Evolutionary conservation across 1,284 basidiomycete species (phyloP), one percentile per base, ranked within the genome.

Genomic region (Phenoliferia sp.): DNA sequence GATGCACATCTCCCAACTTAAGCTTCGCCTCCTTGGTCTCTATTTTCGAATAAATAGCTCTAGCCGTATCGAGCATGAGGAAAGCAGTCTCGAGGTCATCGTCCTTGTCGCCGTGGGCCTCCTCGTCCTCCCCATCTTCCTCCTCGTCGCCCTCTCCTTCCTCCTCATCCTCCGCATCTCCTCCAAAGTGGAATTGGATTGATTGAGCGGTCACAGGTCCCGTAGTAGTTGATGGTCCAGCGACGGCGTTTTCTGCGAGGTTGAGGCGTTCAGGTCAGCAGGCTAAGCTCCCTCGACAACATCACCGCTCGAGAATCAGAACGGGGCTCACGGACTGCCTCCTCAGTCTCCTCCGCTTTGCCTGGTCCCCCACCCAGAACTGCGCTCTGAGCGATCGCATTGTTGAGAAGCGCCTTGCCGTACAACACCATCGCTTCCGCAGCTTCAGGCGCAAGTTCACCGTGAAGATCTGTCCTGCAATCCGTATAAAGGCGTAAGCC

Each of bases 331-430:
- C 65, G 57, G 0, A 28, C 28, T 5, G 52, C 29, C 22, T 61
- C 57, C 2, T 36, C 55, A 0, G 35, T 54, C 19, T 67, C 56
- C 19, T 71, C 65, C 28, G 54, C 62, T 29, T 61, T 32, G 66
- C 59, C 35, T 29, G 61, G 64, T 26, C 58, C 60, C 15, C 67
- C 63, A 7, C 76, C 74, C 0, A 77, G 65, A 26, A 76, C 74
- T 15, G 70, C 76, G 16, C 61, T 67, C 39, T 73, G 65, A 32
- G 69, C 68, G 44, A 77, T 74, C n/a, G 75, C 75, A 64, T 74
- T 73, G 19, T 59, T 63, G 34, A 77, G 69, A 22, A 76, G 65
- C 2, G 76, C 76, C 44, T 75, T 76, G 60, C 76, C 76, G 64
- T 76, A 77, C 22, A 71, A 59, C 22, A 76, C 65, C 31, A 75